Conservation (phyloP, 75 land plant genomes). For the Selaginella moellendorffii region DNA sequence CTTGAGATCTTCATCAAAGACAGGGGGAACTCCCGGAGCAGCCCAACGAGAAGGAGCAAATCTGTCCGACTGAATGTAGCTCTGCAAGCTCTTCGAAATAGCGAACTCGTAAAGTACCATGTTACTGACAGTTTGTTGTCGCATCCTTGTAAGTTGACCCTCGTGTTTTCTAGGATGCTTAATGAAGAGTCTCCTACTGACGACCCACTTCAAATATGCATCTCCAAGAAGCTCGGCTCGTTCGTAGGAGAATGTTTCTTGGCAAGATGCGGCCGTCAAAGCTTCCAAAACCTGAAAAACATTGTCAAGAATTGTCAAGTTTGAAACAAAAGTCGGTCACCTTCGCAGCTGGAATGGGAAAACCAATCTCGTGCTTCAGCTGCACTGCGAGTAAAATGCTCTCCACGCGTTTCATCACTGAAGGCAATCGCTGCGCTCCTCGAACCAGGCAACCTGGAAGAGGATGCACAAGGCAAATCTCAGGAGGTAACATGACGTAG, state of each 20-base stretch:
- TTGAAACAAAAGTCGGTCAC: slow-evolving; percentile 29
- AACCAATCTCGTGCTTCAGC: slow-evolving; percentile 60
- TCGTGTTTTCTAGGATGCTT: slow-evolving; percentile 93
- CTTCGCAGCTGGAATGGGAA: slow-evolving; percentile 73
- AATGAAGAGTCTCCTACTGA: slow-evolving; percentile 80
- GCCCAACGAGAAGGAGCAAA: slow-evolving; percentile 99
- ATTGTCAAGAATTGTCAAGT: too few relatives aligned
- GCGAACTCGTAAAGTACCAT: slow-evolving; percentile 87
- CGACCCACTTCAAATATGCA: slow-evolving; percentile 99
- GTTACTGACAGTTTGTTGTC: slow-evolving; percentile 97
- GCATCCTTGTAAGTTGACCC: slow-evolving; percentile 94
- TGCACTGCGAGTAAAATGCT: slow-evolving; percentile 97
- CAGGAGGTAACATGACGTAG: slow-evolving; percentile 94
- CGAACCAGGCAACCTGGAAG: slow-evolving; percentile 91
- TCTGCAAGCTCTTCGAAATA: slow-evolving; percentile 69
- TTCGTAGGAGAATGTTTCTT: slow-evolving; percentile 96
- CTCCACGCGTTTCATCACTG: slow-evolving; percentile 95
- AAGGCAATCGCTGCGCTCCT: slow-evolving; percentile 91
- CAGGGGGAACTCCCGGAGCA: slow-evolving; percentile 98
- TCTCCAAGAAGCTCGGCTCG: slow-evolving; percentile 95
- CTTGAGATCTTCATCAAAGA: slow-evolving; percentile 87
- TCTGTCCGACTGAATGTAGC: slow-evolving; percentile 96
- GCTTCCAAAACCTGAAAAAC: slow-evolving; percentile 76
- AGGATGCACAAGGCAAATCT: slow-evolving; percentile 91
- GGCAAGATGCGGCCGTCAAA: slow-evolving; percentile 98